Evolutionary conservation across 257 asterid species (phyloP), one percentile per base, ranked within the genome.

Genomic region (Euphrasia confusa): DNA sequence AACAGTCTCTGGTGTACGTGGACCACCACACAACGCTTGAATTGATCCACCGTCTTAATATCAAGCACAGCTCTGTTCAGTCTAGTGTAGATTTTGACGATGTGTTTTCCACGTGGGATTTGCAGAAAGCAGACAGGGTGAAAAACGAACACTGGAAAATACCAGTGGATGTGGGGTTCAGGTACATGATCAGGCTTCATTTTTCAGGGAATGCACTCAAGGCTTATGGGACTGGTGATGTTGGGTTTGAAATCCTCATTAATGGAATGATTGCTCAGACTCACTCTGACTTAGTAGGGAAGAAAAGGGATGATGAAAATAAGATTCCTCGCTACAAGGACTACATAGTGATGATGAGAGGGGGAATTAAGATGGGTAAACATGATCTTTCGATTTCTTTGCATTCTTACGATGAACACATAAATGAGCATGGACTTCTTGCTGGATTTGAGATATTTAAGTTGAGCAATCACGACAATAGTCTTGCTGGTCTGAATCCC

Each of bases 381-480:
- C 80, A 39, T 15, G 69, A 61, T 59, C 62, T 79, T 66, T 59
- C 68, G 60, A 67, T 84, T 69, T 75, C 74, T 59, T 57, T 81
- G 58, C 77, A 78, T 39, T 74, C 72, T 12, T 58, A 68, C 39
- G 68, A 63, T 10, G 68, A 54, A 2, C 24, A 59, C 12, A 35
- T 68, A 10, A 64, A 62, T 33, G 65, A 71, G 33, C 68, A 50
- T 4, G 82, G 66, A 47, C 75, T 72, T 30, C 67, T 82, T 52
- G 69, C 68, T 58, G 89, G 87, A 56, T 63, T 85, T 60, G 84
- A 85, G 63, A 73, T 85, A 53, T 74, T 80, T 59, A 82, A 84
- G 81, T 58, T 84, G 65, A 78, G 87, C 74, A 85, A 84, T 37
- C 81, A 75, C 21, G 88, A 79, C 56, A 78, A 77, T 64, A 82